Percentiles rank a stretch among this genome's conserved stretches.
These are phyloP conservation scores for Rhodamnia rubescens DNA, from an alignment of 345 rosid genomes.

Conservation along the genomic window DNA sequence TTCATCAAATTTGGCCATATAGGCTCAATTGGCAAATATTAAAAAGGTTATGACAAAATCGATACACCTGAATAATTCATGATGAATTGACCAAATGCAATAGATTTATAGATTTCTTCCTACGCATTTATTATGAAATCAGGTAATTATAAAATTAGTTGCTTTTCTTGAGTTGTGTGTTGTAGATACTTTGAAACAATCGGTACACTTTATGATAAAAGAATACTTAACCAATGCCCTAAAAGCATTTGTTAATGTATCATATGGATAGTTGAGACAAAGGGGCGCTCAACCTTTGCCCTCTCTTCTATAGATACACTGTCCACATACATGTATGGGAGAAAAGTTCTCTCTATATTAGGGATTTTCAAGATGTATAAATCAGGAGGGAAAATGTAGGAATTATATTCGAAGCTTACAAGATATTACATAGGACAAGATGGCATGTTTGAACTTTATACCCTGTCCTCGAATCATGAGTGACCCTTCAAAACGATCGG, in stretches of 20 bases:
- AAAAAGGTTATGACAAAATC: no score
- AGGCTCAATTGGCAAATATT: no score
- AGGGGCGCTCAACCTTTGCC: neutral
- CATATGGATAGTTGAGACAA: neutral
- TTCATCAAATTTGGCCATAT: no score
- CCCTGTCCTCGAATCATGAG: neutral
- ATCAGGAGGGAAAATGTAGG: neutral
- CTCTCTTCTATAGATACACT: neutral
- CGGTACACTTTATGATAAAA: neutral
- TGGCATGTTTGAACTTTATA: neutral
- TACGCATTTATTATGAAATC: no score
- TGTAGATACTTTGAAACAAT: neutral
- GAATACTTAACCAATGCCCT: neutral
- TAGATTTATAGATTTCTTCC: no score
- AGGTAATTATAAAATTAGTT: no score
- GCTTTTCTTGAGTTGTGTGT: neutral
- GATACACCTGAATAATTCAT: no score
- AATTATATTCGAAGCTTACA: neutral
- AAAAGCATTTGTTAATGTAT: neutral
- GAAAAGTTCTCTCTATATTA: neutral
- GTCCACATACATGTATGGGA: neutral
- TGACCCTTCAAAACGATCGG: neutral
- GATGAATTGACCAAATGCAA: no score
- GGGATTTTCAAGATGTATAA: neutral
- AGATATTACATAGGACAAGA: neutral